Conservation (phyloP, 1,139 yeast genomes). For the Saccharomyces hybrid region DNA sequence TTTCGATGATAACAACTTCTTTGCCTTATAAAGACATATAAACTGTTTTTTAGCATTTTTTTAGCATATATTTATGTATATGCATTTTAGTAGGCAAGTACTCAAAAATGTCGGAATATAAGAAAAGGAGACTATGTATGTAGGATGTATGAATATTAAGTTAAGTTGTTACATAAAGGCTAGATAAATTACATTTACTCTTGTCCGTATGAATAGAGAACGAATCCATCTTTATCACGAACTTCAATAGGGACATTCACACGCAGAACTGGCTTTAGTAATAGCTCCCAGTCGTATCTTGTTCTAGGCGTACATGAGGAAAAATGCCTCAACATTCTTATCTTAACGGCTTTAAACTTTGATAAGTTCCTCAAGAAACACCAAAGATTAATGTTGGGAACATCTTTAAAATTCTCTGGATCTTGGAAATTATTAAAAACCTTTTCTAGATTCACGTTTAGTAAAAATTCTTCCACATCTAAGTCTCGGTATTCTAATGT, state of each 20-base stretch:
- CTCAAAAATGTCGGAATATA: background rate
- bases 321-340: slow-evolving; percentile 32
- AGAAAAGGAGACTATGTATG: background rate
- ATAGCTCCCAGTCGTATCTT: slow-evolving; percentile 33
- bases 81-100: background rate
- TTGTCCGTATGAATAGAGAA: slow-evolving; percentile 29
- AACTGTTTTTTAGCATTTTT: background rate
- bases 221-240: slow-evolving; percentile 33
- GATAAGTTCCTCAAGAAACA: slow-evolving; percentile 30
- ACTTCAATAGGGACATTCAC: slow-evolving; percentile 31
- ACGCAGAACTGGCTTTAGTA: slow-evolving; percentile 31
- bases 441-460: slow-evolving; percentile 12
- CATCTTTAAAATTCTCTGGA: slow-evolving; percentile 23
- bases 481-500: slow-evolving; percentile 5
- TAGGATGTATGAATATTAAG: background rate
- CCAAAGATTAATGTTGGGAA: slow-evolving; percentile 29
- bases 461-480: slow-evolving; percentile 9
- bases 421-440: slow-evolving; percentile 24
- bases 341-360: slow-evolving; percentile 29
- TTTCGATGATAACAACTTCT: slow-evolving; percentile 53
- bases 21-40: slow-evolving; percentile 36
- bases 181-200: background rate
- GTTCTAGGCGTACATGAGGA: slow-evolving; percentile 33
- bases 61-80: background rate
- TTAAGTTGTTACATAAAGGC: background rate